Evolutionary conservation across 164 flowering plant species (phyloP).

Genomic region (Magnolia kwangsiensis): DNA sequence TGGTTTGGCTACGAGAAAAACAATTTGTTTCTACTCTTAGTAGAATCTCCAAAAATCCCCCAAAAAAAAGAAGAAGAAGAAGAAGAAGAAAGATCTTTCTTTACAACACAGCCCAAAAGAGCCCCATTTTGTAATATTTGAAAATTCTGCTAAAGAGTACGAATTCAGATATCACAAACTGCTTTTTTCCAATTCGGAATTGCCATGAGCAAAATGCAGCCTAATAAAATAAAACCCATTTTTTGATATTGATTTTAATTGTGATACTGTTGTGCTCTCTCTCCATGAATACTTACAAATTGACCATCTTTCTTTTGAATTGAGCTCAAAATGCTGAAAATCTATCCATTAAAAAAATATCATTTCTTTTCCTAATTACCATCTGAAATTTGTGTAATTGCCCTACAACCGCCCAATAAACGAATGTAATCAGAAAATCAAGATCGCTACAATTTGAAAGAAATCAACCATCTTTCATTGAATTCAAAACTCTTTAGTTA

Average conservation of each 20-base stretch:
- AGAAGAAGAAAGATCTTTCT: too few species aligned
- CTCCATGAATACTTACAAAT: not conserved
- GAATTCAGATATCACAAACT: not conserved
- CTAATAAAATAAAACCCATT: not conserved
- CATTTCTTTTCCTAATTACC: too few species aligned
- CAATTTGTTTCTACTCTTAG: too few species aligned
- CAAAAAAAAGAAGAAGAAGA: too few species aligned
- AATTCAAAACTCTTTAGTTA: not conserved
- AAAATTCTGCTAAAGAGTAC: not conserved
- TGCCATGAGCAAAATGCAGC: not conserved
- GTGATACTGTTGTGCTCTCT: not conserved
- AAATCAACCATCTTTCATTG: not conserved
- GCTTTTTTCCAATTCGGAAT: not conserved
- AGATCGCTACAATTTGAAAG: not conserved
- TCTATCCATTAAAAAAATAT: too few species aligned
- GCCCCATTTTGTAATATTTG: not conserved
- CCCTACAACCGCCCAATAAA: too few species aligned
- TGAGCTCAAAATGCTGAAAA: too few species aligned
- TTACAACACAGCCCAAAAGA: too few species aligned
- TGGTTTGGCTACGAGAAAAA: too few species aligned
- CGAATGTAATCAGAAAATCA: not conserved
- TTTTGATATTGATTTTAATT: not conserved
- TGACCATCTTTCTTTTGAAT: too few species aligned
- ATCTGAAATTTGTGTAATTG: too few species aligned
- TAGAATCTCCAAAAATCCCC: too few species aligned